Conservation (phyloP, 2,329 filamentous ascomycete species). For the Lasiodiplodia theobromae region DNA sequence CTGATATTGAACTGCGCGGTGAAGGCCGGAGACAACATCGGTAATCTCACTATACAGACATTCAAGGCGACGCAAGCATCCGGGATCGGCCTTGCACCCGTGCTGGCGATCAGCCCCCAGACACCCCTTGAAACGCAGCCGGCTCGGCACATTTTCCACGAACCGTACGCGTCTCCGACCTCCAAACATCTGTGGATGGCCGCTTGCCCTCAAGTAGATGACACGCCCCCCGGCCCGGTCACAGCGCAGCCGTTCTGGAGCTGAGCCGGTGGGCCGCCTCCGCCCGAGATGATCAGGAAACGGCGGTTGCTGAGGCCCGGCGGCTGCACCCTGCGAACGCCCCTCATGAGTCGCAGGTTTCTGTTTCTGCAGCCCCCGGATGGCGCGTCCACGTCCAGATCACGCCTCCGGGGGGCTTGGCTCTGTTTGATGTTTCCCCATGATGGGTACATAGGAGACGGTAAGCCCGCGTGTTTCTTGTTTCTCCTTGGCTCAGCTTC, state of each 20-base stretch:
- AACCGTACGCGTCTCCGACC: neutral
- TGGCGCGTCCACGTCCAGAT: slow-evolving; percentile 21
- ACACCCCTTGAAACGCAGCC: slow-evolving; percentile 22
- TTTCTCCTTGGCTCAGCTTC: slow-evolving; percentile 15
- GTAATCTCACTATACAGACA: neutral
- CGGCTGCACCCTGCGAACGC: neutral
- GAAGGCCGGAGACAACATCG: neutral
- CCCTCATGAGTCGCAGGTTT: slow-evolving; percentile 16
- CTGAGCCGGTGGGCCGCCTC: neutral
- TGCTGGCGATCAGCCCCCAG: slow-evolving; percentile 16
- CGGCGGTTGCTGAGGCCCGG: slow-evolving; percentile 15
- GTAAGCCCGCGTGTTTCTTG: slow-evolving; percentile 21
- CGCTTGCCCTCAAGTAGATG: slow-evolving; percentile 24
- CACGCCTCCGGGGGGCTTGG: slow-evolving; percentile 4
- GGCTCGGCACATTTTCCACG: slow-evolving; percentile 15
- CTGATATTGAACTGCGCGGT: neutral
- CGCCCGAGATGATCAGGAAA: slow-evolving; percentile 12
- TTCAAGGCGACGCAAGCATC: slow-evolving; percentile 18
- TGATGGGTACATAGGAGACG: slow-evolving; percentile 11
- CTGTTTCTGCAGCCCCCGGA: slow-evolving; percentile 4
- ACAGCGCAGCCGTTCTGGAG: neutral
- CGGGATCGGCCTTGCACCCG: slow-evolving; percentile 17
- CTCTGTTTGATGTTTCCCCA: slow-evolving; percentile 25
- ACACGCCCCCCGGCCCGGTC: neutral
- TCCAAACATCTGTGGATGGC: slow-evolving; percentile 10